phyloP scores from a whole-genome alignment of 352 stramenopile genomes.

The Pythium grandisporangium region DNA sequence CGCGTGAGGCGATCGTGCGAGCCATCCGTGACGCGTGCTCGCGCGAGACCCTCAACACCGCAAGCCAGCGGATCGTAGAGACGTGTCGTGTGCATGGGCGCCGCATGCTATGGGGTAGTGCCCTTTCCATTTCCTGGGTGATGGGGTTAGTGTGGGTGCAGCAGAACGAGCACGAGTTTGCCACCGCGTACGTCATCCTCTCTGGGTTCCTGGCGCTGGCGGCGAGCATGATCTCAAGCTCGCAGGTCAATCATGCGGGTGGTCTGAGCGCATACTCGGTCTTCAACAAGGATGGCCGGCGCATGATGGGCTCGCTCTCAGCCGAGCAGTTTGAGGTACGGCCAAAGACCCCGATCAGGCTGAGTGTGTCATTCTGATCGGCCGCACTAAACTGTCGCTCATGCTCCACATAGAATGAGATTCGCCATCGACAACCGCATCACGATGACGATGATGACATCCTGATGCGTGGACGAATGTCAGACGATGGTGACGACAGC shows the following conservation, averaged over 20 bases:
- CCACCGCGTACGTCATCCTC: slow-evolving; percentile 50
- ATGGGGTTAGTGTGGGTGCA: slow-evolving; percentile 34
- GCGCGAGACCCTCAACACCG: slow-evolving; percentile 17
- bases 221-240: slow-evolving; percentile 22
- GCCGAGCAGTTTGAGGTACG: slow-evolving; percentile 78
- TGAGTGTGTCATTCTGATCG: background rate
- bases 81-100: slow-evolving; percentile 12
- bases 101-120: slow-evolving; percentile 8
- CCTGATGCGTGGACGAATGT: slow-evolving; percentile 2
- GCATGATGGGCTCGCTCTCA: slow-evolving; percentile 72
- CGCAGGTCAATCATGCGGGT: slow-evolving; percentile 6
- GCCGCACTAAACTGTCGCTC: too few relatives aligned
- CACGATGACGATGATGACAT: slow-evolving; percentile 10
- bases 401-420: slow-evolving; percentile 42
- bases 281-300: slow-evolving; percentile 57
- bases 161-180: slow-evolving; percentile 38
- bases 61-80: background rate
- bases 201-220: slow-evolving; percentile 32
- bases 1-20: slow-evolving; percentile 29
- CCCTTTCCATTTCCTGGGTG: slow-evolving; percentile 26
- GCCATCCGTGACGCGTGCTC: slow-evolving; percentile 22
- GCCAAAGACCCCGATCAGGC: too few relatives aligned
- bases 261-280: slow-evolving; percentile 75
- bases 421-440: slow-evolving; percentile 36
- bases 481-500: slow-evolving; percentile 13